phyloP scores from a whole-genome alignment of 2,329 filamentous ascomycete genomes.

The Colletotrichum tropicicola region DNA sequence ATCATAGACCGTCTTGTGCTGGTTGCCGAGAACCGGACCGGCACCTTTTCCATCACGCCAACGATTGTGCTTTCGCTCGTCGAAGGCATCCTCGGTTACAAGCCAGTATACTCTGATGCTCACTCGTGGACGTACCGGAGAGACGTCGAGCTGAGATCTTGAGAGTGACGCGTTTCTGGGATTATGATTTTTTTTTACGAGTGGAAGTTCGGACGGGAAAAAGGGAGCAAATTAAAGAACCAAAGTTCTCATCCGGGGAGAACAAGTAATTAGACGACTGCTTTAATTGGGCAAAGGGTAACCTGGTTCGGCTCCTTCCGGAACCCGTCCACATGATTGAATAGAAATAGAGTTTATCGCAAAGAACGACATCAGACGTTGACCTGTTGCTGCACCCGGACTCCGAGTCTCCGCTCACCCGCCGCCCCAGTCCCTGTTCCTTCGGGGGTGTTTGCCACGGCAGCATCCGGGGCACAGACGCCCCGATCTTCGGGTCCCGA shows the following conservation, averaged over 20 bases:
- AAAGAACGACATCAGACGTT: neutral
- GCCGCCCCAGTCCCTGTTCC: neutral
- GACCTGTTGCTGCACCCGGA: neutral
- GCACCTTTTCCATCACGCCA: constrained; percentile 46
- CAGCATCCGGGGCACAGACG: neutral
- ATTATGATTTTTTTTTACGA: neutral
- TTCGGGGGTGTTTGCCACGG: neutral
- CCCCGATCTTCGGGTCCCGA: neutral
- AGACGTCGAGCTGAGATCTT: constrained; percentile 21
- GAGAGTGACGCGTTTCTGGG: neutral
- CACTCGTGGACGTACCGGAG: constrained; percentile 30
- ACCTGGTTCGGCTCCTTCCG: neutral
- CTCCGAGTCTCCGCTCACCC: neutral
- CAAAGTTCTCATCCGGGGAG: too few relatives aligned
- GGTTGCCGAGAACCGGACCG: constrained; percentile 41
- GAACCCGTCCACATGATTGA: neutral
- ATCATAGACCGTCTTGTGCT: constrained; percentile 54
- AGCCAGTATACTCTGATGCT: constrained; percentile 35
- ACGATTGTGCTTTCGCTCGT: constrained; percentile 55
- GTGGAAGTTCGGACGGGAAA: neutral
- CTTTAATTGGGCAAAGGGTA: neutral
- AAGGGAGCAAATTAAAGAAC: too few relatives aligned
- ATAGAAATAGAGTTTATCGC: neutral
- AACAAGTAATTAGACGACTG: neutral
- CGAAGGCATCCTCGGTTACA: constrained; percentile 57